Conservation (phyloP, 2,329 filamentous ascomycete species). For the Myriangium duriaei region DNA sequence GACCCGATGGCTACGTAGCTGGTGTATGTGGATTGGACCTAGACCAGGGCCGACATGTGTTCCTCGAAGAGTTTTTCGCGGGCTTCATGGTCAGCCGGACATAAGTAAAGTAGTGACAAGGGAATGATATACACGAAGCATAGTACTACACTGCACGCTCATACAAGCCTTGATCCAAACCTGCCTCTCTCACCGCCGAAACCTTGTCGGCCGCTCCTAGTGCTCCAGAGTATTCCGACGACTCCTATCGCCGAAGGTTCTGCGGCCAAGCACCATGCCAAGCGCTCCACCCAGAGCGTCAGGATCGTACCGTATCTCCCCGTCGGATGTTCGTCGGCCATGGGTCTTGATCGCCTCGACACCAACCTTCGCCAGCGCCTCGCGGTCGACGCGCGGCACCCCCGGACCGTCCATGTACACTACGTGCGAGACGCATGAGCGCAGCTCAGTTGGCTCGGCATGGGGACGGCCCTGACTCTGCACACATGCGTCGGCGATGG, state of each 20-base stretch:
- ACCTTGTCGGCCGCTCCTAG: slow-evolving; percentile 1
- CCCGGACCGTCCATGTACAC: slow-evolving; percentile 63
- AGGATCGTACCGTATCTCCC: slow-evolving; percentile 53
- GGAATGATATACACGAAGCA: background rate
- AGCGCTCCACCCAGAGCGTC: slow-evolving; percentile 62
- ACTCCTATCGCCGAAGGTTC: slow-evolving; percentile 39
- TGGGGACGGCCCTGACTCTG: slow-evolving; percentile 44
- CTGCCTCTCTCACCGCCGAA: too few species aligned
- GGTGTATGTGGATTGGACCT: slow-evolving; percentile 20
- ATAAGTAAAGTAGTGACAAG: background rate
- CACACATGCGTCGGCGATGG: slow-evolving; percentile 62
- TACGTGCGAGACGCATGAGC: slow-evolving; percentile 68
- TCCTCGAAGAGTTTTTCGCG: slow-evolving; percentile 20
- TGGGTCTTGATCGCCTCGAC: slow-evolving; percentile 70
- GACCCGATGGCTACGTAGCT: slow-evolving; percentile 56
- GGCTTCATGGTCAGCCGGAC: slow-evolving; percentile 12
- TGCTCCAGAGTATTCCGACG: slow-evolving; percentile 46
- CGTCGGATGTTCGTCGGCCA: slow-evolving; percentile 49
- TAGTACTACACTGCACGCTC: too few species aligned
- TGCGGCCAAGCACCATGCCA: slow-evolving; percentile 61
- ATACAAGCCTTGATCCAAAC: background rate
- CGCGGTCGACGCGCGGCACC: slow-evolving; percentile 58
- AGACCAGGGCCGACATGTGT: slow-evolving; percentile 5
- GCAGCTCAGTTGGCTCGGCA: slow-evolving; percentile 36
- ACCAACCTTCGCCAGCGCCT: slow-evolving; percentile 50